Base-by-base conservation (phyloP, 306 rosid genomes). In the Acmispon strigosus region DNA sequence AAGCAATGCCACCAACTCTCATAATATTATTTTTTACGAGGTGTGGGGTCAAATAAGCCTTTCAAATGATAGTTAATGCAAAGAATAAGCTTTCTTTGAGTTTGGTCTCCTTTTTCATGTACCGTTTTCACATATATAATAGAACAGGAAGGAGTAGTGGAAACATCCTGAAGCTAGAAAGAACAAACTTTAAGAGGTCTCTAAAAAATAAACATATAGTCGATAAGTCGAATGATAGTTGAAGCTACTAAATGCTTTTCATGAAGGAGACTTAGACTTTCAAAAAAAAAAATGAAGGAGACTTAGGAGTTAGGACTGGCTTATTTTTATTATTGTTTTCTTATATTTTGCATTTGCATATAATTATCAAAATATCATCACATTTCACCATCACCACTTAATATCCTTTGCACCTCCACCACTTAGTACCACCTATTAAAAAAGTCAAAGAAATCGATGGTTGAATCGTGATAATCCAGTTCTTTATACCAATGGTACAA, bases 31-130 rank as follows among this genome's bases (percentile, higher is more conserved):
- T 57, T 67, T 66, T 64, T 70, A 29, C 1, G 60, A 71, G 78
- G 70, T 29, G 83, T 74, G 79, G 83, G 81, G 81, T 74, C 48
- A 48, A 74, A 43, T 27, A 37, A 60, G 65, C 60, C 67, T 59
- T 72, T 53, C 29, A 20, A 10, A 45, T 62, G 12, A 77, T 49
- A 59, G 18, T 72, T 50, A 72, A 44, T 72, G 39, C 29, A 49
- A 52, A 60, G 62, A 76, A 42, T 24, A 65, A 65, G 71, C 50
- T 63, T 6, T 62, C 52, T 37, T 13, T 44, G 57, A 50, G 52
- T 67, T n/a, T 49, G 22, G 8, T 39, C 29, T n/a, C 66, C 18
- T 20, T 76, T 76, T 67, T 43, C 14, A 0, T 4, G 50, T 18
- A 34, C 57, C 49, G 47, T 48, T 51, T n/a, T 8, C 8, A 44